Percentiles rank a stretch among this genome's conserved stretches.
These are phyloP conservation scores for Eucalyptus sp. DNA, from an alignment of 345 rosid species.

Conservation along the genomic window DNA sequence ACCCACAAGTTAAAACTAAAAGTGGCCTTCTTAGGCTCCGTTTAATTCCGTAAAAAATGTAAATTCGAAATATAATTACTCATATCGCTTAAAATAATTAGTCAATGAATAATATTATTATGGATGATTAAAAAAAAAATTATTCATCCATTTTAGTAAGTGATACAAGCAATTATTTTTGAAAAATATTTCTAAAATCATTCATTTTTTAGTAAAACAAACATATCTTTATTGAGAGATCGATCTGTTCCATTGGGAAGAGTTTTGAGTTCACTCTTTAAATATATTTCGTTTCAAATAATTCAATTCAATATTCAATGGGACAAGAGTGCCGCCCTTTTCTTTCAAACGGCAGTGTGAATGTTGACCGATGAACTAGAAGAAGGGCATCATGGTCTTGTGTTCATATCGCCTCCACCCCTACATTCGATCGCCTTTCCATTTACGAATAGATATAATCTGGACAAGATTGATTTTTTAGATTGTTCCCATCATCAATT, in stretches of 20 bases:
- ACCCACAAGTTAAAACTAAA: neutral
- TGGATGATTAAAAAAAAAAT: too few relatives aligned
- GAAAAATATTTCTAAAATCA: too few relatives aligned
- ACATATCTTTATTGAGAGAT: too few relatives aligned
- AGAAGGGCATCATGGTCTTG: neutral
- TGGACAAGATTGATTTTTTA: neutral
- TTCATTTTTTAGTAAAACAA: too few relatives aligned
- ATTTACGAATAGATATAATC: neutral
- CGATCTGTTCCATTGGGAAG: too few relatives aligned
- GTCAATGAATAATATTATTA: too few relatives aligned
- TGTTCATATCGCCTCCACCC: neutral
- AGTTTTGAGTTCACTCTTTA: neutral
- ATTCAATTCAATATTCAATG: neutral
- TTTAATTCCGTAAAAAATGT: too few relatives aligned
- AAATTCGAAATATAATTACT: too few relatives aligned
- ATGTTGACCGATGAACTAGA: neutral
- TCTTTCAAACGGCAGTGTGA: too few relatives aligned
- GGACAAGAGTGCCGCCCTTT: neutral
- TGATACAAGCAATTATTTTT: too few relatives aligned
- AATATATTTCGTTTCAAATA: neutral
- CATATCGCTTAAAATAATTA: too few relatives aligned
- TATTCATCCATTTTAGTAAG: too few relatives aligned
- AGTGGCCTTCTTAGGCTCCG: neutral
- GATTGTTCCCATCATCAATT: neutral
- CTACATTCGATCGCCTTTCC: neutral